Evolutionary conservation across 2,329 filamentous ascomycete species (phyloP).

Genomic region (Penicillium aurantiogriseum): DNA sequence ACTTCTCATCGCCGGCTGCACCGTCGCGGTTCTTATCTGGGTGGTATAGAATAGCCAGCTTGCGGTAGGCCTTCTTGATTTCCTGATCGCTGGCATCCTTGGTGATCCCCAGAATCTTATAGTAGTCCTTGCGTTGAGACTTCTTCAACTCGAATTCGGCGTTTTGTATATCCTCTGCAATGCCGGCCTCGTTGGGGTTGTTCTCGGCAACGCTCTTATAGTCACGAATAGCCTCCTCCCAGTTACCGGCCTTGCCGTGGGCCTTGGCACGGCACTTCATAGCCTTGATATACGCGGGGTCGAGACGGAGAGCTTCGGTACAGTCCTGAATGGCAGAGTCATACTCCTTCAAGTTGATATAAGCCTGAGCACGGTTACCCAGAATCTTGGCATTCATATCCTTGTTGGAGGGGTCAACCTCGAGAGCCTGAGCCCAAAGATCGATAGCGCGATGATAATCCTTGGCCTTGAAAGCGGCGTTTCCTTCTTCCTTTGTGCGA

Average conservation of each 20-base stretch:
- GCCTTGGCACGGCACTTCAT: constrained; percentile 93
- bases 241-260: constrained; percentile 77
- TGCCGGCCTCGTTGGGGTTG: constrained; percentile 75
- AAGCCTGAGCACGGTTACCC: constrained; percentile 87
- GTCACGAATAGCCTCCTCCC: constrained; percentile 88
- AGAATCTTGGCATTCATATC: constrained; percentile 92
- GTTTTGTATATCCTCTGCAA: constrained; percentile 80
- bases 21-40: constrained; percentile 92
- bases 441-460: constrained; percentile 77
- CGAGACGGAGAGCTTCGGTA: constrained; percentile 76
- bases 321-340: constrained; percentile 80
- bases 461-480: constrained; percentile 81
- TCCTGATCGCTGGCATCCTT: constrained; percentile 81
- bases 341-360: constrained; percentile 76
- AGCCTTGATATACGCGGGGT: constrained; percentile 83
- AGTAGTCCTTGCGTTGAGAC: constrained; percentile 95
- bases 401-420: constrained; percentile 83
- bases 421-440: constrained; percentile 78
- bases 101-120: constrained; percentile 87
- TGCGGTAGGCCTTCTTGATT: constrained; percentile 97
- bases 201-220: constrained; percentile 82
- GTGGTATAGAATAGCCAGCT: constrained; percentile 89
- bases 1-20: constrained; percentile 79
- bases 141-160: constrained; percentile 97
- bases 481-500: constrained; percentile 91